phyloP scores from a whole-genome alignment of 345 rosid genomes.

The Leavenworthia alabamica region DNA sequence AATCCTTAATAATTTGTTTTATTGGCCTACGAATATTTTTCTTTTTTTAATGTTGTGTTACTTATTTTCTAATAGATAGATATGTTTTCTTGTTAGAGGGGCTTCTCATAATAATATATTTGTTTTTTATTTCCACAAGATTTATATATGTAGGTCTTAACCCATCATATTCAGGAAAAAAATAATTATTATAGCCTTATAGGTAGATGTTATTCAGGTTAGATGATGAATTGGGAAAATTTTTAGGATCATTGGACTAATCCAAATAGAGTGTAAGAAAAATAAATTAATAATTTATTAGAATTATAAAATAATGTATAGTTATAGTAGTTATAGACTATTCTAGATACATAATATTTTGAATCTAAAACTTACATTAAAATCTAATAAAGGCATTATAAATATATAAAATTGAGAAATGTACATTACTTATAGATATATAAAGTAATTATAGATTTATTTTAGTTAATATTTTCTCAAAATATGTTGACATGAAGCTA shows the following conservation, averaged over 20 bases:
- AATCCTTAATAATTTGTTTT: slow-evolving; percentile 19
- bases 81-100: no score
- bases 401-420: no score
- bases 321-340: no score
- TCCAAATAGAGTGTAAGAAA: no score
- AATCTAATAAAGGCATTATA: neutral
- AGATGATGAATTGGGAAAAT: neutral
- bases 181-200: no score
- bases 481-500: no score
- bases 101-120: neutral
- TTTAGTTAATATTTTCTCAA: no score
- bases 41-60: neutral
- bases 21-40: neutral
- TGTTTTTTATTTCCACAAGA: neutral
- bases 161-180: neutral
- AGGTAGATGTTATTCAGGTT: neutral
- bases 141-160: neutral
- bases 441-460: no score
- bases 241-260: no score
- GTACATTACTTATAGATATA: no score
- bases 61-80: neutral
- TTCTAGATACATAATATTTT: neutral
- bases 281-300: no score
- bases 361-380: neutral
- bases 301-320: neutral